Conservation (phyloP, 2,329 filamentous ascomycete genomes). For the Fusarium oxysporum region DNA sequence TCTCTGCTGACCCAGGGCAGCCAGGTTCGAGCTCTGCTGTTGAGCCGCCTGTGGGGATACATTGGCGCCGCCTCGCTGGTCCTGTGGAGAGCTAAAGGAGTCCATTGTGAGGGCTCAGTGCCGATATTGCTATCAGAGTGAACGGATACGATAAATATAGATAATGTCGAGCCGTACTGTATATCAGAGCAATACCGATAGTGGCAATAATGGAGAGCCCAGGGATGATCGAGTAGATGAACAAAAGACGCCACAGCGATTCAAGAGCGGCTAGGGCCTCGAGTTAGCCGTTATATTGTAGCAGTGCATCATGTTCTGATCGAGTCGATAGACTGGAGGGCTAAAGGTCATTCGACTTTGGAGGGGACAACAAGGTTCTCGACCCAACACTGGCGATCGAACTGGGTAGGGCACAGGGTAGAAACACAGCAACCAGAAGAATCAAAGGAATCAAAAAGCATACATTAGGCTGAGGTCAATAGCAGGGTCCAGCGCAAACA, state of each 20-base stretch:
- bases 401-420: background rate
- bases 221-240: background rate
- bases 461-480: slow-evolving; percentile 16
- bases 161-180: slow-evolving; percentile 3
- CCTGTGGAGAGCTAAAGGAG: slow-evolving; percentile 16
- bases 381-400: background rate
- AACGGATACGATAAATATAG: background rate
- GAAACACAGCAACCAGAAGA: background rate
- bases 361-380: slow-evolving; percentile 1
- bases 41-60: slow-evolving; percentile 14
- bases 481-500: background rate
- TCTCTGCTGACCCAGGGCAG: slow-evolving; percentile 11
- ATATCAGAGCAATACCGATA: background rate
- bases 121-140: background rate
- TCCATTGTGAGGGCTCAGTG: slow-evolving; percentile 11
- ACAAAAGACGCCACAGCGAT: background rate
- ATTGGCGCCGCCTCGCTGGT: background rate
- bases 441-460: slow-evolving; percentile 7
- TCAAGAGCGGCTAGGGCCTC: background rate
- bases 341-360: background rate
- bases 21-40: slow-evolving; percentile 19
- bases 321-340: background rate
- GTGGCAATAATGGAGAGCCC: background rate
- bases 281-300: slow-evolving; percentile 3
- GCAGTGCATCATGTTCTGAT: background rate